Evolutionary conservation across 2,329 filamentous ascomycete genomes (phyloP).

Genomic region (Fusarium temperatum): DNA sequence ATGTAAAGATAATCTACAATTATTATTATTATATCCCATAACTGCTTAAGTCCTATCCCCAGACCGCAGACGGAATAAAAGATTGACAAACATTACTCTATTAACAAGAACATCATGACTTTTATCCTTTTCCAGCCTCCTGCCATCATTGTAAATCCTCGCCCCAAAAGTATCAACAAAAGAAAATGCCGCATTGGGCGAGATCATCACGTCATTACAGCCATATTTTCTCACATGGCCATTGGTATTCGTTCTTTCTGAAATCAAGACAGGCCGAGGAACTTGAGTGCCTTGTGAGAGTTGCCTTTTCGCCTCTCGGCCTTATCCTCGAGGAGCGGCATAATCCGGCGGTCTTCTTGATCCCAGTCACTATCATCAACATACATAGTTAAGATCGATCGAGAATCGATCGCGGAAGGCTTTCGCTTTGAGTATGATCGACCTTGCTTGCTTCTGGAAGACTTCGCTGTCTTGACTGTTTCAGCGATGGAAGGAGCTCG

Average conservation of each 20-base stretch:
- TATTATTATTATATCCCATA: background rate
- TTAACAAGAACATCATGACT: background rate
- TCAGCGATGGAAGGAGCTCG: slow-evolving; percentile 48
- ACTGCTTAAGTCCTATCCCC: background rate
- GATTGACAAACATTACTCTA: slow-evolving; percentile 18
- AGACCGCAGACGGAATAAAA: background rate
- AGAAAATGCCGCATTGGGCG: slow-evolving; percentile 20
- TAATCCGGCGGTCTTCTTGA: slow-evolving; percentile 60
- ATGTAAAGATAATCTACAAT: background rate
- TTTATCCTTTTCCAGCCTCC: slow-evolving; percentile 2
- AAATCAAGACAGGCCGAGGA: slow-evolving; percentile 55
- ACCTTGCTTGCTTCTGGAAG: slow-evolving; percentile 43
- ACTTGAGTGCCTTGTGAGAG: slow-evolving; percentile 63
- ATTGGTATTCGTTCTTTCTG: background rate
- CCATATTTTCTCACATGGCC: background rate
- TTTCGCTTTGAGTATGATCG: slow-evolving; percentile 42
- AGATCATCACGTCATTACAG: slow-evolving; percentile 37
- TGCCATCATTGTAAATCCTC: slow-evolving; percentile 2
- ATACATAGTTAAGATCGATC: slow-evolving; percentile 50
- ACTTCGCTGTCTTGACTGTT: slow-evolving; percentile 43
- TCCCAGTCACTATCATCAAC: slow-evolving; percentile 55
- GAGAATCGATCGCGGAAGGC: slow-evolving; percentile 36
- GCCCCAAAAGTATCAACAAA: slow-evolving; percentile 13
- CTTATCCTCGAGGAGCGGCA: slow-evolving; percentile 59
- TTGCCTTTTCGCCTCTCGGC: slow-evolving; percentile 50